phyloP scores from a whole-genome alignment of 1,284 basidiomycete genomes.

The Boletus semigastroideus region DNA sequence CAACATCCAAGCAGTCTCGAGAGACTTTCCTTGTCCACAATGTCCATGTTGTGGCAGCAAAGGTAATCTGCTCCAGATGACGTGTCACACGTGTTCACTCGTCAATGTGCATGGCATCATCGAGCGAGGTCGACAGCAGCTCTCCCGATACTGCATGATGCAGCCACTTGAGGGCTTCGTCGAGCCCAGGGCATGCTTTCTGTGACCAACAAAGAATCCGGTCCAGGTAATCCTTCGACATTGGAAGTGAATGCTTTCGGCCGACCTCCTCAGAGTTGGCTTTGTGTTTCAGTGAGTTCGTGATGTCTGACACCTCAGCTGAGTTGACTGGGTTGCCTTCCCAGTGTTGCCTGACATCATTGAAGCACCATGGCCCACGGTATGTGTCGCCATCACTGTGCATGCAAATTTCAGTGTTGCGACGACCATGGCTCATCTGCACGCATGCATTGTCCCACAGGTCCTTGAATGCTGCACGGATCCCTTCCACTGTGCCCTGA shows the following conservation, averaged over 20 bases:
- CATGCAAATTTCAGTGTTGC: too few species aligned
- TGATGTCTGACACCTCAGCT: neutral
- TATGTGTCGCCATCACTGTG: neutral
- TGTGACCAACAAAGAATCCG: neutral
- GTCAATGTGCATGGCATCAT: neutral
- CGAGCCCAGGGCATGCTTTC: neutral
- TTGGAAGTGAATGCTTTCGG: slow-evolving; percentile 2
- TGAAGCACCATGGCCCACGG: neutral
- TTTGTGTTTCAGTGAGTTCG: slow-evolving; percentile 7
- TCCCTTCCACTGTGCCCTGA: neutral
- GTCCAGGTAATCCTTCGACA: slow-evolving; percentile 2
- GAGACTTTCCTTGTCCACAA: neutral
- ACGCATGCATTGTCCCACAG: neutral
- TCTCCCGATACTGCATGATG: neutral
- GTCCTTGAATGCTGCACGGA: neutral
- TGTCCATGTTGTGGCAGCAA: neutral
- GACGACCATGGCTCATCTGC: too few species aligned
- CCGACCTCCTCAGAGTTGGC: slow-evolving; percentile 1
- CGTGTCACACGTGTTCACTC: neutral
- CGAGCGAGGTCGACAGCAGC: too few species aligned
- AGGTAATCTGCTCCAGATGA: neutral
- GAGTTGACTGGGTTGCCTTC: neutral
- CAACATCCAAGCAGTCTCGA: too few species aligned
- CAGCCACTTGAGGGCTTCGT: neutral
- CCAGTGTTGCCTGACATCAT: neutral